A percentile compares a stretch with the other conserved stretches of the same genome.
Conservation (phyloP, 495 filamentous ascomycete species). For the Aspergillus nanangensis region DNA sequence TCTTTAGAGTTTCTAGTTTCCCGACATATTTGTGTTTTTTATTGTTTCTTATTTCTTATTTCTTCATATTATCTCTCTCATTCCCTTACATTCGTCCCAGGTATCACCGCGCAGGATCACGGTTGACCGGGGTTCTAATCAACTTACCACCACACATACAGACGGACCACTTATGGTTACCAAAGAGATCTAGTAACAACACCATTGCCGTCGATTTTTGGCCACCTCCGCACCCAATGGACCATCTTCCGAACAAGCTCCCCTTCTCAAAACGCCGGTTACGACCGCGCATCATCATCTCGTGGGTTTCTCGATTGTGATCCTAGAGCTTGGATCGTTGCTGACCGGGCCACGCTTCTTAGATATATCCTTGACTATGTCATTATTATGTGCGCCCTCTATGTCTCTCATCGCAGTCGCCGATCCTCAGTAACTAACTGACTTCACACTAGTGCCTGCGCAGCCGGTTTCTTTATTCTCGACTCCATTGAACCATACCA, state of each 20-base stretch:
- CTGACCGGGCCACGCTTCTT: not conserved
- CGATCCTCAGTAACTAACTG: conserved; percentile 31
- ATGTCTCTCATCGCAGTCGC: conserved; percentile 20
- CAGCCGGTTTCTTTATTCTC: conserved; percentile 49
- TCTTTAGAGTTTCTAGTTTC: not conserved
- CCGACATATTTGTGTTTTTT: not conserved
- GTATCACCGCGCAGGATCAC: conserved; percentile 8
- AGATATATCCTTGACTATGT: conserved; percentile 69
- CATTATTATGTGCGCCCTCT: conserved; percentile 52
- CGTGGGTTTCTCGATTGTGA: conserved; percentile 32
- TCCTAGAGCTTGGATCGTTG: conserved; percentile 4
- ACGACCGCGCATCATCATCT: conserved; percentile 47
- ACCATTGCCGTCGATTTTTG: no score
- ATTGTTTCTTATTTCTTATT: not conserved
- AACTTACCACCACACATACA: no score
- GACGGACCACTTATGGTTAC: no score
- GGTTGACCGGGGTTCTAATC: conserved; percentile 1
- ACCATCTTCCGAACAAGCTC: conserved; percentile 36
- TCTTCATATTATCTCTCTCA: not conserved
- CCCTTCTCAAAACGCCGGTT: conserved; percentile 51
- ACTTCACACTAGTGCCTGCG: conserved; percentile 39
- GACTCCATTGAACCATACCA: conserved; percentile 53
- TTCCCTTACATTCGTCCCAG: not conserved
- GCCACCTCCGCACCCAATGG: conserved; percentile 17
- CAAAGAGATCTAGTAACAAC: no score